Base-by-base conservation (phyloP, 768 basidiomycete genomes). In the Termitomyces sp. region DNA sequence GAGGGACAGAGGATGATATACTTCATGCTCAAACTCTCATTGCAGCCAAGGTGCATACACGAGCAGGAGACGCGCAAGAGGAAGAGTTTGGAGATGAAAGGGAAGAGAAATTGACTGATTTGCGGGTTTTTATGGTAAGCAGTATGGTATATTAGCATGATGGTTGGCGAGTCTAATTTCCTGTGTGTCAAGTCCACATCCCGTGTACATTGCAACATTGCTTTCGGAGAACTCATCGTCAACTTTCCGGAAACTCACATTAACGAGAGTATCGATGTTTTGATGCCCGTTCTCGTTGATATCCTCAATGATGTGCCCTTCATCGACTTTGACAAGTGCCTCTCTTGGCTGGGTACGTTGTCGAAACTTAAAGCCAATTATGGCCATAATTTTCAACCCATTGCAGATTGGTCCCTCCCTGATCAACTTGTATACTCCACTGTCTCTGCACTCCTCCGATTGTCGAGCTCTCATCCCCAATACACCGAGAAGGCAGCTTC, bases 351-450 rank as follows among this genome's bases (percentile, higher is more conserved):
- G 64, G 89, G 92, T 93, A 65, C 53, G 74, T 57, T 42, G 47
- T 20, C 5, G 3, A 8, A 42, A 27, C 34, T 13, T 46, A 1
- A 10, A 39, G 16, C 22, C 30, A 27, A n/a, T n/a, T 30, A 37
- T 16, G 40, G 7, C 30, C 10, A 47, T 32, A 45, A 44, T 30
- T 8, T 14, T 55, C 7, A 10, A 53, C 48, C 30, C 22, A 39
- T 61, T 22, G n/a, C 58, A 94, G 93, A 91, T 62, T 94, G 92
- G 92, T 82, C 92, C 3, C 78, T 92, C 33, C 87, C 93, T 37
- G 91, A 95, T 71, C 89, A 93, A 66, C 81, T 95, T 40, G 87
- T 91, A 1, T 90, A 80, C 66, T 86, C 89, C 1, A 91, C 87
- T 4, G 81, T 92, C 24, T 88, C 88, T 4, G 89, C 92, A 12